phyloP scores from a whole-genome alignment of 108 stramenopile species.

The Tribonema minus region DNA sequence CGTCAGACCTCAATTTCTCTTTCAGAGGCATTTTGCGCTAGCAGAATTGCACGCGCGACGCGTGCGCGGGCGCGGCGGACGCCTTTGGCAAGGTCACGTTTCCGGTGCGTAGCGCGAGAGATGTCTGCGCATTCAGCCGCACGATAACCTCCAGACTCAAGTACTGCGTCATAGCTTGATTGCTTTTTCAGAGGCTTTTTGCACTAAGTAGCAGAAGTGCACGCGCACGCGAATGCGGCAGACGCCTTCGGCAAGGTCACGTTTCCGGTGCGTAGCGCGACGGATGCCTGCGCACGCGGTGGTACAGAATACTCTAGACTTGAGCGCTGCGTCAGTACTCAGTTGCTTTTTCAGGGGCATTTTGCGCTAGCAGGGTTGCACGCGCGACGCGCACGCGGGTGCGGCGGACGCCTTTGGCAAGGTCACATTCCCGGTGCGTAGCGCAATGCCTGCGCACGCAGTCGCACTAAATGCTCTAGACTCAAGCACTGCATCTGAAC shows the following conservation, averaged over 20 bases:
- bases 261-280: conserved; percentile 22
- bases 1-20: conserved; percentile 10
- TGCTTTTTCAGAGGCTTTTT: not conserved
- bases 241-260: conserved; percentile 36
- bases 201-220: conserved; percentile 1
- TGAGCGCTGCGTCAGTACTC: not conserved
- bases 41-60: conserved; percentile 1
- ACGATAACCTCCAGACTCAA: too few species aligned
- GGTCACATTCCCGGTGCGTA: conserved; percentile 23
- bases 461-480: too few species aligned
- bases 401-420: conserved; percentile 27
- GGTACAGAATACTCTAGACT: too few species aligned
- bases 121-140: too few species aligned
- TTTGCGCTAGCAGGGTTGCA: conserved; percentile 16
- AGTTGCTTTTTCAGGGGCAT: not conserved
- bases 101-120: not conserved
- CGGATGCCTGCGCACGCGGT: too few species aligned
- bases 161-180: not conserved
- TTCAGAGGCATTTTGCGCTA: conserved; percentile 2
- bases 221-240: conserved; percentile 1
- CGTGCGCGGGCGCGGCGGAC: conserved; percentile 2
- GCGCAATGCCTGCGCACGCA: too few species aligned
- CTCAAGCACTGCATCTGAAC: too few species aligned
- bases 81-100: conserved; percentile 26
- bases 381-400: conserved; percentile 5